Base-by-base conservation (phyloP, 495 filamentous ascomycete species). In the Hyaloscypha variabilis region DNA sequence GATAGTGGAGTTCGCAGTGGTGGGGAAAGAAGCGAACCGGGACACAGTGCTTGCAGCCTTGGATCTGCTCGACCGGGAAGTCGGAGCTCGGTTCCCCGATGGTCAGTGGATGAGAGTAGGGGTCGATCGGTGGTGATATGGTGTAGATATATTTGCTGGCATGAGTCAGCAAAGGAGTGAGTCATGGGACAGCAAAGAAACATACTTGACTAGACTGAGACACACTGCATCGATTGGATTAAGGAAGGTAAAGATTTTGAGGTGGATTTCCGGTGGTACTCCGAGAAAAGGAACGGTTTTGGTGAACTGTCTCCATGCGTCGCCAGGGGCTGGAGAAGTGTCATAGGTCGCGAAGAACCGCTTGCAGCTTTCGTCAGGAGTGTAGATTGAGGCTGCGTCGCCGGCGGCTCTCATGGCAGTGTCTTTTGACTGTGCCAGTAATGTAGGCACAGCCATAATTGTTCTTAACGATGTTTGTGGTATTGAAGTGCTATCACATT, bases 1-100 rank as follows among this genome's bases (percentile, higher is more conserved):
- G 67, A 53, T 58, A 69, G 24, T 69, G 67, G 1, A 69, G 56
- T 29, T 69, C 67, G 53, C 67, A 69, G 30, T 69, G 67, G 11
- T 63, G 57, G 1, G 67, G 67, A 42, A 54, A 66, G 55, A 54
- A 69, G 26, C 62, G 67, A 2, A 66, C 63, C 23, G 67, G 67
- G 23, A 60, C 26, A 25, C 67, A 69, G 42, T 59, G 50, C 21
- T 39, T 53, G 56, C 67, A 69, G 29, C 63, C 63, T 21, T 31
- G 13, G 5, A 21, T 14, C 8, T 24, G 19, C 34, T 34, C 17
- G 13, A 66, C 29, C 2, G 67, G 67, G 21, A 28, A 29, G 3
- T 0, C 8, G 6, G 60, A 63, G 34, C 57, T 23, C 5, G 67
- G 67, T 14, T 53, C 52, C 29, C 67, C 67, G 11, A 50, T 58